Evolutionary conservation across 306 rosid species (phyloP).

Genomic region (Trifolium pratense): DNA sequence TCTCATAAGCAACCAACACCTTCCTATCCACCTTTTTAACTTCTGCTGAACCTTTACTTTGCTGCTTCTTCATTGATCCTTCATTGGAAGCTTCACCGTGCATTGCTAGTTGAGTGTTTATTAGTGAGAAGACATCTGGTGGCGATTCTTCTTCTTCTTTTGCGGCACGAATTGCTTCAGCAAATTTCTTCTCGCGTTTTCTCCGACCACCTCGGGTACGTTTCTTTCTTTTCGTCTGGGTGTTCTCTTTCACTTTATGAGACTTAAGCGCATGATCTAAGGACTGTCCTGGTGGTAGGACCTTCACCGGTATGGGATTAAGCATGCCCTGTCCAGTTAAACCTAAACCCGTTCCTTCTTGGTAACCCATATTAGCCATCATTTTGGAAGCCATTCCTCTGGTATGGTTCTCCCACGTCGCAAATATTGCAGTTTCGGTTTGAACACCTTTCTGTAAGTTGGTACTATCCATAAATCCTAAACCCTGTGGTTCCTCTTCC

Average conservation of each 20-base stretch:
- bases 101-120: conserved; percentile 80
- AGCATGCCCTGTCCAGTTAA: conserved; percentile 88
- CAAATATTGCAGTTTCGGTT: conserved; percentile 82
- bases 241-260: conserved; percentile 49
- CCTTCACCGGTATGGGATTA: conserved; percentile 75
- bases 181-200: conserved; percentile 86
- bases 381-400: conserved; percentile 94
- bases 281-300: conserved; percentile 88
- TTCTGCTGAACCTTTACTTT: conserved; percentile 58
- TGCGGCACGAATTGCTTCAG: conserved; percentile 61
- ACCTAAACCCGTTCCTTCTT: conserved; percentile 91
- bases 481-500: conserved; percentile 64
- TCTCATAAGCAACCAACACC: conserved; percentile 68
- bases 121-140: conserved; percentile 78
- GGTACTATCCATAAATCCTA: conserved; percentile 84
- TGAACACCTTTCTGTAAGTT: conserved; percentile 75
- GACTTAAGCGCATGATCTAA: conserved; percentile 80
- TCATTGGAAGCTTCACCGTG: conserved; percentile 57
- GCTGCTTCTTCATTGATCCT: conserved; percentile 65
- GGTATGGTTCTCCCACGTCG: conserved; percentile 97
- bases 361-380: conserved; percentile 97
- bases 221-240: conserved; percentile 59
- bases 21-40: conserved; percentile 76
- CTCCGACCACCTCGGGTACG: conserved; percentile 90
- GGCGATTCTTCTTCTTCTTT: conserved; percentile 64